Conservation (phyloP, 139 green algal genomes). For the Chlamydomonas urium region DNA sequence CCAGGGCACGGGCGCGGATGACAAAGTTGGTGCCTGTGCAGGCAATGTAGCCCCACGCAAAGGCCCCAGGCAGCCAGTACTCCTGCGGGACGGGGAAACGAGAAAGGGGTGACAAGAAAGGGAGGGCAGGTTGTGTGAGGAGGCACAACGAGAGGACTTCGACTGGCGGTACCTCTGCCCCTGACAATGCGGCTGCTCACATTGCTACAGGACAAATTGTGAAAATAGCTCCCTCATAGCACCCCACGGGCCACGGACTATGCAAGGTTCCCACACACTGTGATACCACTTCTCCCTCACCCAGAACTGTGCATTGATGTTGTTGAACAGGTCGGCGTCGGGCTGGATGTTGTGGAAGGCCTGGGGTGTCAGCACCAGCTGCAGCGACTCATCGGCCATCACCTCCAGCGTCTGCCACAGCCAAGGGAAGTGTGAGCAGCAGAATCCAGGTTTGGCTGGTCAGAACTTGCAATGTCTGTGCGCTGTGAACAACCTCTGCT, state of each 20-base stretch:
- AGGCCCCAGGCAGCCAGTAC: slow-evolving; percentile 38
- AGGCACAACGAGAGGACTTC: background rate
- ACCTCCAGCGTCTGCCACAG: slow-evolving; percentile 38
- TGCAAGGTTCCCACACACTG: too few species aligned
- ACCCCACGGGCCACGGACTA: too few species aligned
- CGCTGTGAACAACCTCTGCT: too few species aligned
- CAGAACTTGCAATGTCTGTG: too few species aligned
- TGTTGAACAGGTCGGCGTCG: slow-evolving; percentile 79
- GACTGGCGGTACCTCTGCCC: too few species aligned
- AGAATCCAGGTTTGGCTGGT: too few species aligned
- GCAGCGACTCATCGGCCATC: slow-evolving; percentile 28
- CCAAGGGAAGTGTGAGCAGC: too few species aligned
- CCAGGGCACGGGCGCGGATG: slow-evolving; percentile 52
- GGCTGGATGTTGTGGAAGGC: slow-evolving; percentile 77
- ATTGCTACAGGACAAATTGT: background rate
- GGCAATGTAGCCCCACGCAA: slow-evolving; percentile 36
- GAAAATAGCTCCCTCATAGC: too few species aligned
- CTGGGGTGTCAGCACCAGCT: slow-evolving; percentile 34
- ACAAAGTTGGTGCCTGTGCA: slow-evolving; percentile 71
- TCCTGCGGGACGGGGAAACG: too few species aligned
- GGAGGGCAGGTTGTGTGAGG: too few species aligned
- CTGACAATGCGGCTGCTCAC: too few species aligned
- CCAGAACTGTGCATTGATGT: slow-evolving; percentile 76
- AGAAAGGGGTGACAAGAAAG: too few species aligned
- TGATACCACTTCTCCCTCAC: slow-evolving; percentile 3